Evolutionary conservation across 805 yeast species (phyloP), one percentile per base, ranked within the genome.

Genomic region (Tetrapisispora nanseiensis): DNA sequence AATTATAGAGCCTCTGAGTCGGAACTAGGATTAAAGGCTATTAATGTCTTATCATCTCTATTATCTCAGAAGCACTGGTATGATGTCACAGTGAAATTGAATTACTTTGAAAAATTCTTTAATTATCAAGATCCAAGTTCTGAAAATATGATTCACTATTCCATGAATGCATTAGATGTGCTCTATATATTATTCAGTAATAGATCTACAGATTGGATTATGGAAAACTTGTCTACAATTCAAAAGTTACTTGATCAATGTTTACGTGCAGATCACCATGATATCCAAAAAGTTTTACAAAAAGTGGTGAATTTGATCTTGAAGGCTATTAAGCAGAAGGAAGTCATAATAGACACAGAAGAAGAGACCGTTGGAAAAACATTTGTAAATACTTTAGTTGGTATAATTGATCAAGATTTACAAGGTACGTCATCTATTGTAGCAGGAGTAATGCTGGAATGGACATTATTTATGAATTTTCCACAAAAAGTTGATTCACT

Each of bases 91-190:
- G 87, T 92, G 16, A 86, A 86, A 52, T 68, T 92, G 27, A 75
- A 81, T 1, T 87, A 85, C 61, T 92, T 92, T 56, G 98, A 92
- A 51, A 78, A 92, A 48, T 85, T 87, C 53, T 65, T 92, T 41
- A 76, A 84, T 16, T 79, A 85, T 24, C 78, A 85, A 43, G 96
- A 90, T 49, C 67, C 83, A 44, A 76, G 73, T 29, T 74, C 86
- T 12, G 72, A 78, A 28, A 80, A 80, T 46, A 71, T 83, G 32
- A 59, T 86, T 20, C 86, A 87, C 2, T 82, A 83, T 51, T 84
- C 95, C 51, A 68, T 89, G 54, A 94, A 92, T 63, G 95, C 98
- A 0, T 65, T 94, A 39, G 95, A 86, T 58, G 97, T 92, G 0
- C 69, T 92, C 35, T 80, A 82, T 10, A 84, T 87, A 35, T 86